Base-by-base conservation (phyloP, 2,329 filamentous ascomycete genomes). In the Curvularia sp. region DNA sequence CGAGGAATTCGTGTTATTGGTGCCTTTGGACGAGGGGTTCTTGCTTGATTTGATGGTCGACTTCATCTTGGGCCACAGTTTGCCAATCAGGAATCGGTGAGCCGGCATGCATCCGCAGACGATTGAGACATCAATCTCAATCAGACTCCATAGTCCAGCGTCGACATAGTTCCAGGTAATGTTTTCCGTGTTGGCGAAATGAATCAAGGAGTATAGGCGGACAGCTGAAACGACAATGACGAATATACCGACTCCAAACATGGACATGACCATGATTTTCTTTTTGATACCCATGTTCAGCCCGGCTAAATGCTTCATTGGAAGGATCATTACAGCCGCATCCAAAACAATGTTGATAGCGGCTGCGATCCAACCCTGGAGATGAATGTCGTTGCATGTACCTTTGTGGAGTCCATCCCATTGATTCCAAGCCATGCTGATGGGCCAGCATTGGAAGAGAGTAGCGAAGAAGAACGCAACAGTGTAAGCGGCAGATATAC, bases 361-460 rank as follows among this genome's bases (percentile, higher is more conserved):
- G 18, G 75, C 75, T 15, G 59, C 61, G 24, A 70, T 61, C 66
- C 67, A 77, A 3, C 65, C 67, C 56, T 75, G 73, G 0, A 72
- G 55, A 42, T 77, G 66, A 39, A 76, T 69, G 50, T 77, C 48
- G 62, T 72, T 74, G 61, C 75, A 78, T 12, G 26, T 60, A 13
- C 72, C 74, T 18, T 57, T 4, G 47, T 73, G 58, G 15, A 65
- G 62, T 30, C 62, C 59, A 48, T 69, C 70, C 74, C 68, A 73
- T 49, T 72, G 67, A 1, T 56, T 66, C 84, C 84, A 86, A 69
- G 83, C 84, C 53, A 76, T 77, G 4, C 72, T 72, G 10, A 84
- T 73, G 2, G 84, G 84, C 13, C 65, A 69, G 65, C 84, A 86
- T 68, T 85, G 82, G 49, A 84, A 78, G 5, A 80, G 73, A 41